Evolutionary conservation across 768 basidiomycete genomes (phyloP).

Genomic region (Auriscalpium orientale): DNA sequence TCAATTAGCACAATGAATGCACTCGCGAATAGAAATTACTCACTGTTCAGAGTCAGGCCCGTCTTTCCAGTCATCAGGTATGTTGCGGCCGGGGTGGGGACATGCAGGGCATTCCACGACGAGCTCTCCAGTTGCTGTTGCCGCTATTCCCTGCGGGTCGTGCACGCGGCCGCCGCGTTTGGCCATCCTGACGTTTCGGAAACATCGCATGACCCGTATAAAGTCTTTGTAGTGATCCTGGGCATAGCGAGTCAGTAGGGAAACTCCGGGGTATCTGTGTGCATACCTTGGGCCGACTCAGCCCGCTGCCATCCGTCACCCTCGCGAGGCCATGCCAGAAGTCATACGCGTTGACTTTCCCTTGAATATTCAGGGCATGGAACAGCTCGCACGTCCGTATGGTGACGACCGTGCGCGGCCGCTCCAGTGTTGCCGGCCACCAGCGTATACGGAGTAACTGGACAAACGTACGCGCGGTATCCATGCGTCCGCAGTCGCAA

Average conservation of each 20-base stretch:
- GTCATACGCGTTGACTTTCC: constrained; percentile 10
- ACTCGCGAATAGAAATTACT: neutral
- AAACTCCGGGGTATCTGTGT: neutral
- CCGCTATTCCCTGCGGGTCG: neutral
- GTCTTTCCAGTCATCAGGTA: neutral
- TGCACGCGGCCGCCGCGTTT: neutral
- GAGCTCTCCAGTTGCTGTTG: neutral
- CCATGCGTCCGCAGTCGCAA: neutral
- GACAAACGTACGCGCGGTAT: neutral
- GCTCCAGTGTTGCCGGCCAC: constrained; percentile 14
- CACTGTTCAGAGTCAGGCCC: neutral
- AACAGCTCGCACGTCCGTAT: constrained; percentile 10
- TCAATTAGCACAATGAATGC: neutral
- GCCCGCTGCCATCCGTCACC: constrained; percentile 6
- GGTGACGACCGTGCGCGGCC: constrained; percentile 7
- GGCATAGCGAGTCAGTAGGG: neutral
- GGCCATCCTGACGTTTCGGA: neutral
- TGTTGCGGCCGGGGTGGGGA: constrained; percentile 1
- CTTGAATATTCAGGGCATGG: constrained; percentile 6
- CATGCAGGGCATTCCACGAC: constrained; percentile 4
- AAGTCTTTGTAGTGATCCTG: neutral
- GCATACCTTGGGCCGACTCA: neutral
- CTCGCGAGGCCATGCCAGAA: constrained; percentile 7
- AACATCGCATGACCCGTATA: constrained; percentile 11
- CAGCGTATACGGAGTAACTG: constrained; percentile 4